Conservation (phyloP, 345 rosid species). For the Lumnitzera littorea region DNA sequence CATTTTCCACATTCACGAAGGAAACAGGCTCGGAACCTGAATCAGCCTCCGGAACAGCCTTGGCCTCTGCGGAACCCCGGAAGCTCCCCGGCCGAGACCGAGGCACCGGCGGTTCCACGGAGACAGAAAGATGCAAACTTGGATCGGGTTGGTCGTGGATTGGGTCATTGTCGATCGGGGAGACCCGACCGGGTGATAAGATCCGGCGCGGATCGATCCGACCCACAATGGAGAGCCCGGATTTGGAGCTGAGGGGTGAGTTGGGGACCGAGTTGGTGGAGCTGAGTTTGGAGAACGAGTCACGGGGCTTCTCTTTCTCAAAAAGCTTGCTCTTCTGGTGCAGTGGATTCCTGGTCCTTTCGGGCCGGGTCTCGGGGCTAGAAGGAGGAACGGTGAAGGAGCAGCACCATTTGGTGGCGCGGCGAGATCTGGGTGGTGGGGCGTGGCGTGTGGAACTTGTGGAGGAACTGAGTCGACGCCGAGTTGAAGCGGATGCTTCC, state of each 20-base stretch:
- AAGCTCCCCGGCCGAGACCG: slow-evolving; percentile 34
- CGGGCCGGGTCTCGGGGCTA: slow-evolving; percentile 56
- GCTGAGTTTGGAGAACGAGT: slow-evolving; percentile 21
- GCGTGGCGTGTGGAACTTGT: slow-evolving; percentile 1
- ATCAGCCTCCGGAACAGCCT: slow-evolving; percentile 11
- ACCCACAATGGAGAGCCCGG: slow-evolving; percentile 53
- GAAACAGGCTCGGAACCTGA: slow-evolving; percentile 18
- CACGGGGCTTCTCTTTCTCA: slow-evolving; percentile 16
- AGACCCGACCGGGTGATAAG: slow-evolving; percentile 91
- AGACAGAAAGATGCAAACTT: slow-evolving; percentile 25
- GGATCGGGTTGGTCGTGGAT: slow-evolving; percentile 23
- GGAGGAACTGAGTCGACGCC: slow-evolving; percentile 5
- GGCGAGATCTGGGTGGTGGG: slow-evolving; percentile 12
- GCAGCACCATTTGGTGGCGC: slow-evolving; percentile 78
- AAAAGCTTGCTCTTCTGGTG: slow-evolving; percentile 11
- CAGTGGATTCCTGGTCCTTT: slow-evolving; percentile 6
- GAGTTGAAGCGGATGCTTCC: background rate
- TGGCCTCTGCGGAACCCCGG: slow-evolving; percentile 28
- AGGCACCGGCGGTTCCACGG: slow-evolving; percentile 15
- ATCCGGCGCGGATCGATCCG: slow-evolving; percentile 88
- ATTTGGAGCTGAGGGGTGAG: slow-evolving; percentile 70
- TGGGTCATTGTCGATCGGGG: slow-evolving; percentile 74
- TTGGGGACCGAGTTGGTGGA: slow-evolving; percentile 38
- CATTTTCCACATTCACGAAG: slow-evolving; percentile 14
- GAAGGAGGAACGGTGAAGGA: slow-evolving; percentile 61